Percentiles rank a stretch among this genome's conserved stretches.
Conservation (phyloP, 768 basidiomycete species). For the Leccinum broughii region DNA sequence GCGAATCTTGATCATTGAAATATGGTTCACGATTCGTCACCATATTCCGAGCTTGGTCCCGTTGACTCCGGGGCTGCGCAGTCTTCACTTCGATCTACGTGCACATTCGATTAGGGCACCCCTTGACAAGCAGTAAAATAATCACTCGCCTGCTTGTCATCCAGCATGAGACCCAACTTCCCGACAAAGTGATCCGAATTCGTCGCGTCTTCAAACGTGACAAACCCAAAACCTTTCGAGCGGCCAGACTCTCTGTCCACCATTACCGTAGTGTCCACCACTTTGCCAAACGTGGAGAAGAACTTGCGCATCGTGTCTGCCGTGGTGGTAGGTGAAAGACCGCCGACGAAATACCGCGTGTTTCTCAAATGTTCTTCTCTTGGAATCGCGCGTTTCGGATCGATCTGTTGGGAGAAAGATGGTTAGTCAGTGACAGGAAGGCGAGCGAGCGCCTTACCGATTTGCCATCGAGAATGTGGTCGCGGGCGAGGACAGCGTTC, state of each 20-base stretch:
- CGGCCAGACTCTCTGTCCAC: constrained; percentile 73
- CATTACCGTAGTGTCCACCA: constrained; percentile 86
- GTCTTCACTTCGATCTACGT: constrained; percentile 78
- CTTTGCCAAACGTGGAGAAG: constrained; percentile 72
- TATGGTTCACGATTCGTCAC: constrained; percentile 26
- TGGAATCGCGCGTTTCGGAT: constrained; percentile 86
- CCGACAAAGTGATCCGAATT: constrained; percentile 68
- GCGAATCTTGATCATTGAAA: constrained; percentile 39
- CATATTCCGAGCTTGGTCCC: constrained; percentile 50
- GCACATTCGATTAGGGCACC: background rate
- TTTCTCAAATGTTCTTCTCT: constrained; percentile 75
- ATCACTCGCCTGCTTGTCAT: constrained; percentile 69
- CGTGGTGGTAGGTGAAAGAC: constrained; percentile 65
- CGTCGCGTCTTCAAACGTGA: constrained; percentile 70
- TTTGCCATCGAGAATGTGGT: constrained; percentile 79
- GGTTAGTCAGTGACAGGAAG: background rate
- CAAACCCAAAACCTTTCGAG: constrained; percentile 84
- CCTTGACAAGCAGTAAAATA: background rate
- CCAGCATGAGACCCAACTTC: constrained; percentile 64
- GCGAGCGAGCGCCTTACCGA: constrained; percentile 44
- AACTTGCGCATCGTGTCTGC: constrained; percentile 70
- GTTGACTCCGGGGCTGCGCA: constrained; percentile 71
- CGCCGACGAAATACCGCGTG: constrained; percentile 82
- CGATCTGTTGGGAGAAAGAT: constrained; percentile 52
- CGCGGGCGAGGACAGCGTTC: constrained; percentile 60